phyloP scores from a whole-genome alignment of 768 basidiomycete genomes.

The Leucocoprinus birnbaumii region DNA sequence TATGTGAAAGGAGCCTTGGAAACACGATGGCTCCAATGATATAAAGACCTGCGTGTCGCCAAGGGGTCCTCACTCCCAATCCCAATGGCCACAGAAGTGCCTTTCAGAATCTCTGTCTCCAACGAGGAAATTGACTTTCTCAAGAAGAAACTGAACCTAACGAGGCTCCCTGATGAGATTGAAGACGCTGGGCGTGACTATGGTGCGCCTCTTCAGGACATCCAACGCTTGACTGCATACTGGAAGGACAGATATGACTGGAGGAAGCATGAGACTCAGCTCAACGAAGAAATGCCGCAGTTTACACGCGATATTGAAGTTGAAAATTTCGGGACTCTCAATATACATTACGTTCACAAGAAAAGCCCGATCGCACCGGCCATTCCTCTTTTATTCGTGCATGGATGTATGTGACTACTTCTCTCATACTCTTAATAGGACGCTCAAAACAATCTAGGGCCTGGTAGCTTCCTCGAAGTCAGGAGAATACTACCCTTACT shows the following conservation, averaged over 20 bases:
- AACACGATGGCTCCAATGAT: no score
- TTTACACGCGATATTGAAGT: slow-evolving; percentile 52
- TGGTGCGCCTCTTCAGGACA: slow-evolving; percentile 44
- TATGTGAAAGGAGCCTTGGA: no score
- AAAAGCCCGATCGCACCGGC: slow-evolving; percentile 38
- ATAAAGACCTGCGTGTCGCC: no score
- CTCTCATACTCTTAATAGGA: background rate
- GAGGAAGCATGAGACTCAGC: slow-evolving; percentile 42
- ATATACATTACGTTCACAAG: slow-evolving; percentile 57
- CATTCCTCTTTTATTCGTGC: slow-evolving; percentile 39
- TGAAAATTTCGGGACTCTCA: slow-evolving; percentile 37
- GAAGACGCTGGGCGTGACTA: slow-evolving; percentile 31
- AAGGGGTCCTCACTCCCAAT: no score
- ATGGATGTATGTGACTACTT: slow-evolving; percentile 40
- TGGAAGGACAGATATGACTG: slow-evolving; percentile 56
- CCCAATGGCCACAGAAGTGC: slow-evolving; percentile 27
- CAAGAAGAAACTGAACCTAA: slow-evolving; percentile 34
- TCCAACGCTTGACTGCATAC: slow-evolving; percentile 38
- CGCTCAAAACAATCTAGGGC: slow-evolving; percentile 38
- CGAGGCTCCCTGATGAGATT: slow-evolving; percentile 43
- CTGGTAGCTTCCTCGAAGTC: slow-evolving; percentile 56
- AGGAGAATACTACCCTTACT: slow-evolving; percentile 56
- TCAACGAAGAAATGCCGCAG: slow-evolving; percentile 52
- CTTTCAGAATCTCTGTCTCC: slow-evolving; percentile 37
- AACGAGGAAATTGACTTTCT: slow-evolving; percentile 32